These are phyloP conservation scores for Luffa acutangula DNA, from an alignment of 306 rosid species.

Conservation along the genomic window DNA sequence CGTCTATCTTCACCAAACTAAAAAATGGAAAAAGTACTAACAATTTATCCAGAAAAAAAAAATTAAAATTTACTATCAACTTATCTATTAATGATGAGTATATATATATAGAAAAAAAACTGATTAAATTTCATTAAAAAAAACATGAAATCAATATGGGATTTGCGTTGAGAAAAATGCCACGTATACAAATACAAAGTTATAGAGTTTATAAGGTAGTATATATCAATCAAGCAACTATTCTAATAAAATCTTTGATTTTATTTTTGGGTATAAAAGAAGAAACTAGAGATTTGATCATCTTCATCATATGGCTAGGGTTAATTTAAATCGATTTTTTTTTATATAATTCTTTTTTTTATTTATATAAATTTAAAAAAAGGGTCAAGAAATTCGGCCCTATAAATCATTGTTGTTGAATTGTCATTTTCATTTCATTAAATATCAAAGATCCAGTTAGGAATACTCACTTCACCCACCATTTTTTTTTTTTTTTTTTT, in stretches of 20 bases:
- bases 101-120: background rate
- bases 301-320: background rate
- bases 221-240: background rate
- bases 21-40: background rate
- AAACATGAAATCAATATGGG: background rate
- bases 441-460: constrained; percentile 9
- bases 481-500: background rate
- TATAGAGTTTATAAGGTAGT: background rate
- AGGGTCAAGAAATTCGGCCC: background rate
- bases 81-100: background rate
- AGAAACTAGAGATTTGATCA: background rate
- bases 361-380: too few species aligned
- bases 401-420: constrained; percentile 11
- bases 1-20: background rate
- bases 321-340: background rate
- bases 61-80: background rate
- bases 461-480: constrained; percentile 11
- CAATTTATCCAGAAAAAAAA: too few species aligned
- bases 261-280: background rate
- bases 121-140: background rate
- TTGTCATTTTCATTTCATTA: constrained; percentile 12
- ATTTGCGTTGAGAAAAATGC: background rate
- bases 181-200: background rate
- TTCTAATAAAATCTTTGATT: background rate
- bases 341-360: background rate